Evolutionary conservation across 331 rosid genomes (phyloP), one percentile per base, ranked within the genome.

Genomic region (Saraca asoca): DNA sequence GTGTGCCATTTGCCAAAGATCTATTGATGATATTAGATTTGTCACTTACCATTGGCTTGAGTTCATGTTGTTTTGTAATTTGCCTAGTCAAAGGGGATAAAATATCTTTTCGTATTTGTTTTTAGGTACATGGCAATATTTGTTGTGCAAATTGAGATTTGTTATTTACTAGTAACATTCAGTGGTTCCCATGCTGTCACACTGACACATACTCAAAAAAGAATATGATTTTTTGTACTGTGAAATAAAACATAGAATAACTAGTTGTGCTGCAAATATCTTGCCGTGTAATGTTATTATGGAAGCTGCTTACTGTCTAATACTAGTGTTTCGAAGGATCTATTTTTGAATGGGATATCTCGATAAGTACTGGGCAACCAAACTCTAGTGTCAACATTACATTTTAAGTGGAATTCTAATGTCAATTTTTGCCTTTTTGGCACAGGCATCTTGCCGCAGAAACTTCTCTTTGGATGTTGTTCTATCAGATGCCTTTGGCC

Each of bases 381-480:
- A 17, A 29, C 46, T 61, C 54, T 5, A 20, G n/a, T n/a, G n/a
- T n/a, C 60, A 58, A 58, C 54, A 49, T 65, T 65, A 19, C 58
- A 16, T 52, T 51, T 57, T 17, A 29, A 20, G 43, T 44, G 18
- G 59, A 71, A 52, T 46, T 49, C 71, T 72, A 44, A 69, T 49
- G 61, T 45, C 49, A 53, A 50, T 67, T 68, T 37, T 54, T 66
- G 12, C 70, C 75, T 85, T 54, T 50, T 41, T 79, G 79, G 67
- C 64, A 6, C 91, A 93, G 95, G 96, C 95, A 81, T 89, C 96
- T 49, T 89, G 95, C 77, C 94, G 98, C 54, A 84, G 95, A 85
- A 90, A 81, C 68, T 87, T 93, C 78, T 82, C 98, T 31, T 76
- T 93, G 84, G 98, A 90, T 2, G 90, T 93, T 76, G 82, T 84